A percentile compares a stretch with the other conserved stretches of the same genome.
phyloP scores from a whole-genome alignment of 2,329 filamentous ascomycete species.

The Teratosphaeria gauchensis region DNA sequence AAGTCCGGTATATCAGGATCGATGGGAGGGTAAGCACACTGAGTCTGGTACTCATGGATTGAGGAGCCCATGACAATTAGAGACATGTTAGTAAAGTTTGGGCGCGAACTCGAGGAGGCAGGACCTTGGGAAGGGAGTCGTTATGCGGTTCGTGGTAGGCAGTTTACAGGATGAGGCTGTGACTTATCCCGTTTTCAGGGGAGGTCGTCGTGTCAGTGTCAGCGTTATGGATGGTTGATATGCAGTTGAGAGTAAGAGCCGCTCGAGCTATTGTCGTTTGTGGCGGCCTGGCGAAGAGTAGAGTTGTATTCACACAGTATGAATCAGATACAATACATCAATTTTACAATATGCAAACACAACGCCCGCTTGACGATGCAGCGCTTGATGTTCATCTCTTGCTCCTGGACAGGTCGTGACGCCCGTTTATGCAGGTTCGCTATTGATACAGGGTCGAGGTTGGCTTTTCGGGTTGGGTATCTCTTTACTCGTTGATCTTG shows the following conservation, averaged over 20 bases:
- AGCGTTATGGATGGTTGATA: too few relatives aligned
- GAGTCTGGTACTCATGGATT: too few relatives aligned
- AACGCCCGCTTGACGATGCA: constrained; percentile 8
- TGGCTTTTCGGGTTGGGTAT: neutral
- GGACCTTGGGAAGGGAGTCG: too few relatives aligned
- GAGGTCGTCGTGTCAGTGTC: too few relatives aligned
- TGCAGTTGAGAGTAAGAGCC: too few relatives aligned
- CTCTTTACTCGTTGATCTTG: constrained; percentile 88
- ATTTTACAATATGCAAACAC: constrained; percentile 6
- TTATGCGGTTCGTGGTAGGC: too few relatives aligned
- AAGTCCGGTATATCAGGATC: neutral
- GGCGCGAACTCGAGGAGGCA: too few relatives aligned
- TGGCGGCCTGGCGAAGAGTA: constrained; percentile 5
- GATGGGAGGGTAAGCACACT: neutral
- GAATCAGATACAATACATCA: neutral
- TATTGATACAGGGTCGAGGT: constrained; percentile 16
- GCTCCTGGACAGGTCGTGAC: neutral
- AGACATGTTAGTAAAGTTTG: too few relatives aligned
- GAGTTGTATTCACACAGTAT: constrained; percentile 13
- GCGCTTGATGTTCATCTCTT: neutral
- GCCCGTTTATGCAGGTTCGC: neutral
- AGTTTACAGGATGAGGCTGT: too few relatives aligned
- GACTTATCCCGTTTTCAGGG: too few relatives aligned
- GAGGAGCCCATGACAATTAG: too few relatives aligned
- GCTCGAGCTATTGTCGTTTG: neutral